Percentiles rank a stretch among this genome's conserved stretches.
Evolutionary conservation across 331 rosid species (phyloP).

Genomic region (Saraca asoca): DNA sequence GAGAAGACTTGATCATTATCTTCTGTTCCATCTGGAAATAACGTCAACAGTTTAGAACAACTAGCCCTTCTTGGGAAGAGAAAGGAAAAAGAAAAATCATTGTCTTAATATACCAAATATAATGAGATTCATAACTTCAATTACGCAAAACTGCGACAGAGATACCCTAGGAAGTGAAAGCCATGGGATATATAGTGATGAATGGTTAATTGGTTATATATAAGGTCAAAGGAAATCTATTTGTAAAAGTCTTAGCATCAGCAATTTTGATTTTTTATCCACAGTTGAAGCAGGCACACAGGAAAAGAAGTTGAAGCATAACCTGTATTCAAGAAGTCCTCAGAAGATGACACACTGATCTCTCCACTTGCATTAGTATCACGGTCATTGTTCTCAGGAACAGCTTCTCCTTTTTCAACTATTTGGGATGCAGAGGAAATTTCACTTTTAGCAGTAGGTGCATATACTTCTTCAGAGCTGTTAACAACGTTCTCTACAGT

Average conservation of each 20-base stretch:
- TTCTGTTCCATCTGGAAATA: constrained; percentile 37
- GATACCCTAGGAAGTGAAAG: constrained; percentile 7
- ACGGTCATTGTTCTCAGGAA: constrained; percentile 37
- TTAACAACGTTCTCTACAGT: neutral
- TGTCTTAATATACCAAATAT: constrained; percentile 6
- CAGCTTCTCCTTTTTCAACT: constrained; percentile 41
- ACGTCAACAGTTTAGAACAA: constrained; percentile 28
- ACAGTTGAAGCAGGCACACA: constrained; percentile 24
- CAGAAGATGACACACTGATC: constrained; percentile 34
- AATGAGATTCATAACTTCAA: constrained; percentile 3
- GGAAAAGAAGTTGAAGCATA: constrained; percentile 29
- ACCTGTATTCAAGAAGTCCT: constrained; percentile 50
- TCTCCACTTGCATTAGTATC: constrained; percentile 38
- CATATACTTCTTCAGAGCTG: constrained; percentile 23
- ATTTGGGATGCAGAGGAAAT: constrained; percentile 41
- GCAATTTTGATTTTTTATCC: constrained; percentile 9
- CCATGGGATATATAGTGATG: neutral
- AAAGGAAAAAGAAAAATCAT: neutral
- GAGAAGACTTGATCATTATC: constrained; percentile 39
- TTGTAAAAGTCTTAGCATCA: constrained; percentile 1
- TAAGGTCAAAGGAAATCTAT: constrained; percentile 6
- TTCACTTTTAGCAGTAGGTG: constrained; percentile 35
- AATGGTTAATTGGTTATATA: neutral
- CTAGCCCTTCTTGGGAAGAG: constrained; percentile 10
- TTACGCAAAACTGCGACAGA: constrained; percentile 1